Evolutionary conservation across 495 filamentous ascomycete species (phyloP), one percentile per base, ranked within the genome.

Genomic region (Xylaria venustula): DNA sequence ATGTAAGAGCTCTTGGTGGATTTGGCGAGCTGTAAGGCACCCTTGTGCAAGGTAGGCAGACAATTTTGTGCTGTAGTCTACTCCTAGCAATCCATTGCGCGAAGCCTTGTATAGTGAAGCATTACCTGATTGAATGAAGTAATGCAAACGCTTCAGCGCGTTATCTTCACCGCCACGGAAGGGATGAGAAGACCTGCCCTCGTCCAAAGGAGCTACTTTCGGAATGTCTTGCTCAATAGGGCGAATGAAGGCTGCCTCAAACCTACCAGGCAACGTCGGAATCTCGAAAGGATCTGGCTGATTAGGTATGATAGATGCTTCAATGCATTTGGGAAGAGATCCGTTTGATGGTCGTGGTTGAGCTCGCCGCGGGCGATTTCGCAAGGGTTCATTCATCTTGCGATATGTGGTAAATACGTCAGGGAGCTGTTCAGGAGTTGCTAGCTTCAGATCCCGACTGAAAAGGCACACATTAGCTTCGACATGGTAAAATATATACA

Each of bases 351-450:
- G 83, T 2, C 67, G 67, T 0, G 82, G 76, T 7, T 87, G 65
- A 6, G 72, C 62, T 6, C 72, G 45, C 28, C 87, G 78, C 12
- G 88, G 87, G 22, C 78, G 78, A 42, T 81, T 75, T 12, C 83
- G 82, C 15, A 90, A 71, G 3, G 88, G 88, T 54, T 90, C 87
- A 37, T 86, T 77, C 19, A 73, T 76, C 63, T 90, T 90, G 7
- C 87, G 81, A 59, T 85, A 91, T 1, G 77, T 75, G 1, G 88
- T 90, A 66, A 89, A 91, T 25, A 90, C 73, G 54, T 90, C 85
- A 0, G 87, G 85, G 5, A 89, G 77, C 2, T 88, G 79, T 48
- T 75, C 30, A 22, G 79, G 66, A 14, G 75, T 65, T 5, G 72
- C 60, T 20, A 84, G 73, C 2, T 81, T 79, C 1, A 85, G 47